phyloP scores from a whole-genome alignment of 176 grass and related monocot species.

The Carex parvula region DNA sequence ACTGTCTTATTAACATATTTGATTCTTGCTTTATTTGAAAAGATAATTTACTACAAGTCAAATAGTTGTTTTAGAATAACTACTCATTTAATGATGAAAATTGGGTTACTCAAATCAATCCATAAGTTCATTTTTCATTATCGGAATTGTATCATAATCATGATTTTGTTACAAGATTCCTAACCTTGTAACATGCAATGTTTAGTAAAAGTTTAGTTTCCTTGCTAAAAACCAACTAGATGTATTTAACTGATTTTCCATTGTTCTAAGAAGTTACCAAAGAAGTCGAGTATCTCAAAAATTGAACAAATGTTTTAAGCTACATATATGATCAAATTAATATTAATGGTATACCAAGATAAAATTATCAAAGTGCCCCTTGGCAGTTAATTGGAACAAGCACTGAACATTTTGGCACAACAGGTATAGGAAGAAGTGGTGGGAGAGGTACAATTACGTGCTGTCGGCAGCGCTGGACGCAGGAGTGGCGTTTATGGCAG shows the following conservation, averaged over 20 bases:
- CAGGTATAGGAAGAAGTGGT: slow-evolving; percentile 66
- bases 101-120: not conserved
- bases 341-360: not conserved
- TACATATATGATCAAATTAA: not conserved
- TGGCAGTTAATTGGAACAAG: not conserved
- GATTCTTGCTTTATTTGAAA: not conserved
- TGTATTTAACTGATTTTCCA: not conserved
- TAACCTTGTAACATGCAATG: not conserved
- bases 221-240: not conserved
- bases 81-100: not conserved
- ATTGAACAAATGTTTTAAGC: not conserved
- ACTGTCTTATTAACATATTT: not conserved
- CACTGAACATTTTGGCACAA: not conserved
- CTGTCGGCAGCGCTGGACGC: slow-evolving; percentile 76
- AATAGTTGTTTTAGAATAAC: not conserved
- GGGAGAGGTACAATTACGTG: slow-evolving; percentile 92
- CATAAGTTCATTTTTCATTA: not conserved
- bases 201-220: not conserved
- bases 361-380: not conserved
- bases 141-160: not conserved
- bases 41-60: not conserved
- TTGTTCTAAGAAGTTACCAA: not conserved
- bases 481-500: slow-evolving; percentile 84
- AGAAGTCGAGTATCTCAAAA: not conserved
- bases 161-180: not conserved